Conservation (phyloP, 176 grass and related monocot genomes). For the Rhynchospora tenuis region DNA sequence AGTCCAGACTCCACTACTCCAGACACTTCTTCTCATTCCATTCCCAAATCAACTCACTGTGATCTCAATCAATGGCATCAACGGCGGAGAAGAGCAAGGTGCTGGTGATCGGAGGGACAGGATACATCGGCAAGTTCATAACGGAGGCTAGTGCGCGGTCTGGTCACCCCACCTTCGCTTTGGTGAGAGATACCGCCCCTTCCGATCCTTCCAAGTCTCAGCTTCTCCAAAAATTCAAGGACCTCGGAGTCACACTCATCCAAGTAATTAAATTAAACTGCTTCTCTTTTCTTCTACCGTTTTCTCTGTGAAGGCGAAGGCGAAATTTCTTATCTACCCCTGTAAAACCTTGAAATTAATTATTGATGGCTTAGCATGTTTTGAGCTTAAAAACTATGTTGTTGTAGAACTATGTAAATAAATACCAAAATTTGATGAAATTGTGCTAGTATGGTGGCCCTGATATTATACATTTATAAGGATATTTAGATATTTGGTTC, state of each 20-base stretch:
- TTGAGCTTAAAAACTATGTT: not conserved
- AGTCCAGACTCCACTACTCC: no score
- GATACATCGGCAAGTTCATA: constrained; percentile 41
- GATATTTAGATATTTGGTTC: no score
- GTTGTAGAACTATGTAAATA: not conserved
- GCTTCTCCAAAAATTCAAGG: constrained; percentile 23
- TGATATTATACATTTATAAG: no score
- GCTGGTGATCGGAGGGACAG: constrained; percentile 44
- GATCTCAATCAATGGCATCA: not conserved
- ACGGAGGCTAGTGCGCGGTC: constrained; percentile 22
- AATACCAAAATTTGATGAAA: not conserved
- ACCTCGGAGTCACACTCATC: constrained; percentile 6
- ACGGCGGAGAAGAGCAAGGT: constrained; percentile 27
- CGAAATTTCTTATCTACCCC: not conserved
- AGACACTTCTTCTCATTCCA: no score
- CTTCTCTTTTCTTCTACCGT: not conserved
- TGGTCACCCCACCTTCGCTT: constrained; percentile 34
- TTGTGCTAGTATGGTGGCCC: not conserved
- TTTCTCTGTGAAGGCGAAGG: not conserved
- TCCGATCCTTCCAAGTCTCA: constrained; percentile 33
- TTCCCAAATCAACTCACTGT: not conserved
- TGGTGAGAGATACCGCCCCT: constrained; percentile 25
- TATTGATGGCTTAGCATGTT: not conserved
- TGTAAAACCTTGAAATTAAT: not conserved
- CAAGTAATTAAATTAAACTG: not conserved